Evolutionary conservation across 805 yeast species (phyloP).

Genomic region (Teunomyces barrocoloradensis): DNA sequence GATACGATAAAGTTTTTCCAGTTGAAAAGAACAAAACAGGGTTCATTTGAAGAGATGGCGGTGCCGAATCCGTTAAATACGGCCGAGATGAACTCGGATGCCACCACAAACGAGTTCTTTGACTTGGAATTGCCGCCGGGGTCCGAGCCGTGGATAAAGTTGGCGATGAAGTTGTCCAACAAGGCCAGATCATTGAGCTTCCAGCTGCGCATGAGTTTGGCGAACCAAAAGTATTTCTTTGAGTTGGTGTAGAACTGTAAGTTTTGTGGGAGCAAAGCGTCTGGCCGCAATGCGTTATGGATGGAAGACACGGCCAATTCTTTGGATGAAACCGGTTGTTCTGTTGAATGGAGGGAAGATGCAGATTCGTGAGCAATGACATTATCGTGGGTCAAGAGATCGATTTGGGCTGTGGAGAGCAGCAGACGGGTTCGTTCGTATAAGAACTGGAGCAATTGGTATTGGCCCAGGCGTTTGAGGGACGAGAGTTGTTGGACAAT

Average conservation of each 20-base stretch:
- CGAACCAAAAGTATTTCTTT: conserved; percentile 27
- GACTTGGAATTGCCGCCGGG: conserved; percentile 9
- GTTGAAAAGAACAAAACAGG: conserved; percentile 26
- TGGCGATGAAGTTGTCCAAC: conserved; percentile 9
- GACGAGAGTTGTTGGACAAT: background rate
- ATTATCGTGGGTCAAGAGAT: background rate
- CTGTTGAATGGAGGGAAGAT: background rate
- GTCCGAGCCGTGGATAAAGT: conserved; percentile 8
- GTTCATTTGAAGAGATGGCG: conserved; percentile 18
- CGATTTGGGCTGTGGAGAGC: background rate
- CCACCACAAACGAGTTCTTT: conserved; percentile 11
- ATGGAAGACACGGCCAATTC: background rate
- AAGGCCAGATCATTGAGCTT: conserved; percentile 15
- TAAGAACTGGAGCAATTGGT: conserved; percentile 14
- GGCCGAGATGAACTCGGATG: conserved; percentile 18
- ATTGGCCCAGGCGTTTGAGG: conserved; percentile 10
- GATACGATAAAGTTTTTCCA: conserved; percentile 36
- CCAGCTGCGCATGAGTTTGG: conserved; percentile 22
- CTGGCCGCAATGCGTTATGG: conserved; percentile 21
- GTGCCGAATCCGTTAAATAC: conserved; percentile 20
- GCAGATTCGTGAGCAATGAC: background rate
- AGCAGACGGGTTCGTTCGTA: conserved; percentile 9
- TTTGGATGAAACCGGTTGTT: background rate
- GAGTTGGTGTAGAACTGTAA: conserved; percentile 9
- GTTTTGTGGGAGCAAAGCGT: conserved; percentile 10